A percentile compares a stretch with the other conserved stretches of the same genome.
Evolutionary conservation across 352 stramenopile species (phyloP).

Genomic region (Pythium rhizo-oryzae): DNA sequence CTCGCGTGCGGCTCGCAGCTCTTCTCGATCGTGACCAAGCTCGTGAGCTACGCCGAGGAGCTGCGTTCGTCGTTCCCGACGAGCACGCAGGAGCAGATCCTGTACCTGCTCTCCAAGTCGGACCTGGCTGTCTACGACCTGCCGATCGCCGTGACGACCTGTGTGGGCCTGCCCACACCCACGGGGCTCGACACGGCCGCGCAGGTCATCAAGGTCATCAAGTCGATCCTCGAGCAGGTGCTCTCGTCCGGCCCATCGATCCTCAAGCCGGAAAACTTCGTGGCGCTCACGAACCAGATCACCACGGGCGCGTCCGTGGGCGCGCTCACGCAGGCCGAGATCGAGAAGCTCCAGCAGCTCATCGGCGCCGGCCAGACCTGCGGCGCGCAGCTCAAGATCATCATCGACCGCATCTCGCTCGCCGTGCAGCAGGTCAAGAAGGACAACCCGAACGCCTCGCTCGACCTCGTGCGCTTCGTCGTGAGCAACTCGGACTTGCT

Average conservation of each 20-base stretch:
- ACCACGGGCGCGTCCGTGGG: neutral
- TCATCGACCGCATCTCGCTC: constrained; percentile 20
- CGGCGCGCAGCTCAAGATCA: constrained; percentile 21
- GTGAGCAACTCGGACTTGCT: constrained; percentile 50
- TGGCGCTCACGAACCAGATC: constrained; percentile 14
- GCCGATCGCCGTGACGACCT: constrained; percentile 44
- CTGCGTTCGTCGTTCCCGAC: constrained; percentile 10
- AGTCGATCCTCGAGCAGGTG: constrained; percentile 27
- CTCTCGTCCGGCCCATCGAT: neutral
- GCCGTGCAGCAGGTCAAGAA: constrained; percentile 24
- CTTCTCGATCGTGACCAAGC: constrained; percentile 45
- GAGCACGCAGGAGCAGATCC: constrained; percentile 37
- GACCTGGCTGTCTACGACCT: constrained; percentile 53
- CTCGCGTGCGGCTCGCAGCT: constrained; percentile 56
- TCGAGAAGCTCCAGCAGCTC: constrained; percentile 20
- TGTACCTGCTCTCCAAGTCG: constrained; percentile 44
- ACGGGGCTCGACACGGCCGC: constrained; percentile 24
- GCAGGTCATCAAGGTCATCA: constrained; percentile 40
- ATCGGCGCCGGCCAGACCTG: constrained; percentile 22
- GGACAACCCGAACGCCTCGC: constrained; percentile 7
- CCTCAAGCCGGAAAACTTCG: constrained; percentile 14
- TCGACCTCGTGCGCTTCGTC: constrained; percentile 36
- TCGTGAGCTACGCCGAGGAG: constrained; percentile 31
- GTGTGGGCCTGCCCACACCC: constrained; percentile 35
- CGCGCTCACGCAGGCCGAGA: constrained; percentile 8